Percentiles rank a stretch among this genome's conserved stretches.
These are phyloP conservation scores for Nepenthes alata DNA, from an alignment of 179 eudicot species.

Conservation along the genomic window DNA sequence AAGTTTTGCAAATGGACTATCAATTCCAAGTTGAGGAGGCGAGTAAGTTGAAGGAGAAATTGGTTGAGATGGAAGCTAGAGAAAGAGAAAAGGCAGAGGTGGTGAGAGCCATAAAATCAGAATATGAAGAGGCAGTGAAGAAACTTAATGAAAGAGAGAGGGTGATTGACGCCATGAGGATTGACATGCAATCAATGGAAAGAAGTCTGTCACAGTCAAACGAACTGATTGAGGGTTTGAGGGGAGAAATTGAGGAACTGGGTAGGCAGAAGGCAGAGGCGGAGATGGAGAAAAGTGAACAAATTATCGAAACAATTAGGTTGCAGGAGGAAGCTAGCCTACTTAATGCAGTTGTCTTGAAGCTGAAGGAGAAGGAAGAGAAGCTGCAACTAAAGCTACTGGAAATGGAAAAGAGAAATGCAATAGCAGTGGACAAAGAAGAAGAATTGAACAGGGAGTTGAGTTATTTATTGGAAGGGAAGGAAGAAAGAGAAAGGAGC, in stretches of 20 bases:
- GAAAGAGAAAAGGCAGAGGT: slow-evolving; percentile 19
- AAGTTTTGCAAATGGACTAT: slow-evolving; percentile 16
- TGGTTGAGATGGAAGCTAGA: slow-evolving; percentile 20
- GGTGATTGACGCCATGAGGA: slow-evolving; percentile 16
- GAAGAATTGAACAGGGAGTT: slow-evolving; percentile 19
- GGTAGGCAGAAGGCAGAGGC: slow-evolving; percentile 23
- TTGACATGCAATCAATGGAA: slow-evolving; percentile 22
- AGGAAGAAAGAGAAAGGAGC: slow-evolving; percentile 22
- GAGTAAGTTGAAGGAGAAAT: slow-evolving; percentile 17
- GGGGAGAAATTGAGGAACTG: slow-evolving; percentile 18
- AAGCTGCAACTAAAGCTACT: slow-evolving; percentile 12
- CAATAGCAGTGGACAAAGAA: slow-evolving; percentile 19
- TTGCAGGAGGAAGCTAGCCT: slow-evolving; percentile 22
- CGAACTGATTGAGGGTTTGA: slow-evolving; percentile 25
- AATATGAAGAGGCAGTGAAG: slow-evolving; percentile 14
- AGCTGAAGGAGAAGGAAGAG: slow-evolving; percentile 24
- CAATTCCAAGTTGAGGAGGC: slow-evolving; percentile 21
- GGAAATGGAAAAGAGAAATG: slow-evolving; percentile 39
- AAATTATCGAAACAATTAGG: slow-evolving; percentile 14
- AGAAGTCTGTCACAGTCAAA: slow-evolving; percentile 19
- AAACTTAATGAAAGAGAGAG: slow-evolving; percentile 22
- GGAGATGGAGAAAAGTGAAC: slow-evolving; percentile 20
- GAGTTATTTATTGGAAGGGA: slow-evolving; percentile 25
- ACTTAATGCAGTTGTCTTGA: slow-evolving; percentile 17
- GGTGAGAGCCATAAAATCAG: slow-evolving; percentile 16